Conservation (phyloP, 2,329 filamentous ascomycete species). For the Gremmenia infestans region DNA sequence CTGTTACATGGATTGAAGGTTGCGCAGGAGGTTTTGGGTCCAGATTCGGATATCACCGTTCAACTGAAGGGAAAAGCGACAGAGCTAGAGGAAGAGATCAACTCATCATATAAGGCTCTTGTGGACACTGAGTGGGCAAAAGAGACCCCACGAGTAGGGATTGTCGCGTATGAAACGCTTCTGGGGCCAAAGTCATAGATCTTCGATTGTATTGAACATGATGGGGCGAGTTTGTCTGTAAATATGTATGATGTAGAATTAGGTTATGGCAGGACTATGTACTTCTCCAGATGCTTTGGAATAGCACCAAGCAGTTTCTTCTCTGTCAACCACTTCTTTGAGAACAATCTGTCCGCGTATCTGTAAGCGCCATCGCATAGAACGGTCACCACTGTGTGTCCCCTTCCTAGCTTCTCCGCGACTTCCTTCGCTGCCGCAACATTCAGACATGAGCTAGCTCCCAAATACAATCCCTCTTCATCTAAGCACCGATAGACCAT, state of each 20-base stretch:
- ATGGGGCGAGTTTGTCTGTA: background rate
- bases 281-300: conserved; percentile 81
- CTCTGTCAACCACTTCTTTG: conserved; percentile 78
- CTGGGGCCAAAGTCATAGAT: background rate
- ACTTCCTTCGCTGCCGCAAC: conserved; percentile 94
- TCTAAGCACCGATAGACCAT: conserved; percentile 97
- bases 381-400: conserved; percentile 88
- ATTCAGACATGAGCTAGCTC: conserved; percentile 89
- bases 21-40: conserved; percentile 32
- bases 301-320: conserved; percentile 81
- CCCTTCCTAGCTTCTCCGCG: conserved; percentile 81
- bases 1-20: conserved; percentile 38
- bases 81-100: conserved; percentile 6
- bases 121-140: background rate
- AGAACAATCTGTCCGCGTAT: conserved; percentile 92
- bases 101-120: background rate
- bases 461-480: conserved; percentile 92
- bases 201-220: background rate
- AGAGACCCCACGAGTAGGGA: background rate
- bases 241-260: conserved; percentile 21
- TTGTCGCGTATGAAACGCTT: background rate
- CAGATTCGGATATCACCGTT: conserved; percentile 8
- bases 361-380: conserved; percentile 96
- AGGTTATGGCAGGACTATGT: conserved; percentile 78
- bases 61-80: conserved; percentile 11